These are phyloP conservation scores for Quercus gilva DNA, from an alignment of 306 rosid species.

Conservation along the genomic window DNA sequence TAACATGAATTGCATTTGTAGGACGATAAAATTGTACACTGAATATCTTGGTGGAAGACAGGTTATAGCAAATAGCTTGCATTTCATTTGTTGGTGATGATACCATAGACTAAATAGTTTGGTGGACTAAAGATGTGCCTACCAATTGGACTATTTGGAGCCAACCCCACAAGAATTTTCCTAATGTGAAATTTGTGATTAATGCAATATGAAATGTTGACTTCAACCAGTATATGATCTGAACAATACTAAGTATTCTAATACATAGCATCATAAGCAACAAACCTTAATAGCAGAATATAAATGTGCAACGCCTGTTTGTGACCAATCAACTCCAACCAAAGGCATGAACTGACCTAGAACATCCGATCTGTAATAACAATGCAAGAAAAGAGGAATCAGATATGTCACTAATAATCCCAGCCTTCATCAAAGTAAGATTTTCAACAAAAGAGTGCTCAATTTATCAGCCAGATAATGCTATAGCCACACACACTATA, in stretches of 20 bases:
- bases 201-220: slow-evolving; percentile 19
- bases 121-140: slow-evolving; percentile 21
- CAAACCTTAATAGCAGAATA: slow-evolving; percentile 96
- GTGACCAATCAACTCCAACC: slow-evolving; percentile 99
- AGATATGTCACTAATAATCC: slow-evolving; percentile 3
- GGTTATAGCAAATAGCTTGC: not conserved
- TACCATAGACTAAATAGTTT: slow-evolving; percentile 6
- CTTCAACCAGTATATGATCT: slow-evolving; percentile 1
- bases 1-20: not conserved
- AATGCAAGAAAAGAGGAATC: slow-evolving; percentile 19
- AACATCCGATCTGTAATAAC: slow-evolving; percentile 77
- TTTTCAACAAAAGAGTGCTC: not conserved
- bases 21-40: not conserved
- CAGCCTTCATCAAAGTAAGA: not conserved
- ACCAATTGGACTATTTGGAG: slow-evolving; percentile 7
- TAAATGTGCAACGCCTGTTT: slow-evolving; percentile 90
- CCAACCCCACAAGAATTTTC: slow-evolving; percentile 20
- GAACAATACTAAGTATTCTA: slow-evolving; percentile 12
- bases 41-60: not conserved
- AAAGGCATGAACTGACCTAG: slow-evolving; percentile 99
- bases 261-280: slow-evolving; percentile 15
- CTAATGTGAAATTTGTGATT: slow-evolving; percentile 4
- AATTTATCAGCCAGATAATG: not conserved
- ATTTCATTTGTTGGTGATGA: not conserved
- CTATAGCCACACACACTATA: not conserved